phyloP scores from a whole-genome alignment of 345 rosid species.

The Melastoma malabathricum region DNA sequence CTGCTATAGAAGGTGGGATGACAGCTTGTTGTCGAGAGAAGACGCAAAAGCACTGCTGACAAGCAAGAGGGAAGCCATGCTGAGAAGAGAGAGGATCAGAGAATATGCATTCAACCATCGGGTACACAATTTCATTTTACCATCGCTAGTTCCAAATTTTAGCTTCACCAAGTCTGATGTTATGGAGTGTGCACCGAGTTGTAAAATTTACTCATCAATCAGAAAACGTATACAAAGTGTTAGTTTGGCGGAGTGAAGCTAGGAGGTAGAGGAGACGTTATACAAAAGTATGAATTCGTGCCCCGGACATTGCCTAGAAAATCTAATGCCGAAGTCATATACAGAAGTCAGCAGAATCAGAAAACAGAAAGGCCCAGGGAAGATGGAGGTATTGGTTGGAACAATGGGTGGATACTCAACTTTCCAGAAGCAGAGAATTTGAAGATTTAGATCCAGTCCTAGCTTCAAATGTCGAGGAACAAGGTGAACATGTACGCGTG shows the following conservation, averaged over 20 bases:
- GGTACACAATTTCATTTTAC: conserved; percentile 22
- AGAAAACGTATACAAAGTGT: too few relatives aligned
- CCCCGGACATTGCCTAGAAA: too few relatives aligned
- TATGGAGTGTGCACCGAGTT: too few relatives aligned
- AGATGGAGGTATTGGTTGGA: conserved; percentile 84
- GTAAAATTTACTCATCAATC: not conserved
- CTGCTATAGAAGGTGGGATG: conserved; percentile 69
- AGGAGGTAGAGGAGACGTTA: too few relatives aligned
- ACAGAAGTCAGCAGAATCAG: conserved; percentile 77
- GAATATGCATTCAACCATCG: conserved; percentile 55
- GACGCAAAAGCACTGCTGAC: conserved; percentile 44
- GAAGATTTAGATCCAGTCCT: conserved; percentile 59
- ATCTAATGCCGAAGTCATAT: not conserved
- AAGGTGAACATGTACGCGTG: conserved; percentile 15
- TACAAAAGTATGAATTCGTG: too few relatives aligned
- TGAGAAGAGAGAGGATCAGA: conserved; percentile 51
- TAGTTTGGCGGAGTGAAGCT: too few relatives aligned
- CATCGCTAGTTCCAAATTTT: not conserved
- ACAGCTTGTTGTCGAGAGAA: conserved; percentile 69
- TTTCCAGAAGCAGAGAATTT: conserved; percentile 51
- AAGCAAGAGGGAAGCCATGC: conserved; percentile 62
- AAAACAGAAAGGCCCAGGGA: conserved; percentile 41
- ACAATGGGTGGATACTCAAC: conserved; percentile 76
- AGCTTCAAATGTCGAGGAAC: conserved; percentile 23
- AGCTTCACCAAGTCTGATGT: not conserved